Evolutionary conservation across 2,329 filamentous ascomycete genomes (phyloP), one percentile per base, ranked within the genome.

Genomic region (Rugonectria rugulosa): DNA sequence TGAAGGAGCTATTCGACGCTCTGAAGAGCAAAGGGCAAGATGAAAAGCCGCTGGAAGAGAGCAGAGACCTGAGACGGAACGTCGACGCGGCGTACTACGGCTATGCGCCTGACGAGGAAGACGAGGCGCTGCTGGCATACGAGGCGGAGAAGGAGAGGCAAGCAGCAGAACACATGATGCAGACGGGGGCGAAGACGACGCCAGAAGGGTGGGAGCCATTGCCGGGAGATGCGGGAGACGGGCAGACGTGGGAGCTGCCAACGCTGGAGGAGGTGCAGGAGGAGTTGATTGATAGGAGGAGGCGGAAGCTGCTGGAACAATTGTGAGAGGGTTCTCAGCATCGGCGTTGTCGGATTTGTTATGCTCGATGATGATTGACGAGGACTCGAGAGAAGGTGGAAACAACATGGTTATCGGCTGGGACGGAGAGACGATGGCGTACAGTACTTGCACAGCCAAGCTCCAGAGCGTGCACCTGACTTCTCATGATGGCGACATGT

Each of bases 51-150:
- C 75, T 86, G 8, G 88, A 91, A 68, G 82, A 84, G 57, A 81
- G 89, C 65, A 85, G 86, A 45, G 90, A 92, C 66, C 71, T 92
- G 65, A 77, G 88, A 57, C 87, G 85, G 75, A 85, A 88, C 65
- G 93, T 99, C 8, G 92, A 99, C 75, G 95, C 95, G 11, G 89
- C 88, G 26, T 99, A 99, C 75, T 99, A 97, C 73, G 95, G 95
- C 34, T 99, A 96, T 73, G 93, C 92, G 58, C 83, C 93, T 7
- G 91, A 93, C 65, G 93, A 98, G 73, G 95, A 98, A 74, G 92
- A 97, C 72, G 91, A 89, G 0, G 86, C 82, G 40, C 72, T 98
- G 69, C 72, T 97, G 60, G 85, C 80, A 46, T 97, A 96, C 72
- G 95, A 99, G 79, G 82, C 79, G 40, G 80, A 85, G 68, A 95